Evolutionary conservation across 768 basidiomycete genomes (phyloP), one percentile per base, ranked within the genome.

Genomic region (Calocera viscosa): DNA sequence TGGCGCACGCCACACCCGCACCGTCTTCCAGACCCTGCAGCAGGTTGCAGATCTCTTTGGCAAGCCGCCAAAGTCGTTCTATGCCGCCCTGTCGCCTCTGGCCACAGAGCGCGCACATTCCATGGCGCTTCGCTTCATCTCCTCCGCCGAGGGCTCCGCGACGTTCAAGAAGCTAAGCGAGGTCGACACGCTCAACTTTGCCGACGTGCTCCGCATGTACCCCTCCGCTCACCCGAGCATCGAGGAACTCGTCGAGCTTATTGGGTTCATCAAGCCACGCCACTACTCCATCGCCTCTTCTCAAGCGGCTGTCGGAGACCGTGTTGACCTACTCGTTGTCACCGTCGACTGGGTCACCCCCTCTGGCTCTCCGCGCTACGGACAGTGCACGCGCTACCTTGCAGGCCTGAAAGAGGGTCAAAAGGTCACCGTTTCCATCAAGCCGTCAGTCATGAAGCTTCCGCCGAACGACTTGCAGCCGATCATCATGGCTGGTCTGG

Each of bases 361-460:
- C 11, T 82, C 78, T 72, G 94, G 91, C 63, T 76, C 83, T 22
- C 81, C 79, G 22, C 84, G 90, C 68, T 95, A 84, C 75, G 96
- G 96, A 28, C 96, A 99, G 78, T 98, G 95, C 74, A 98, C 96
- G 2, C 84, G 94, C 68, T 99, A 98, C 77, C 87, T 98, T 40
- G 87, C 89, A 1, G 86, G 82, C 41, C 82, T 99, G 49, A 83
- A 84, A 73, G 75, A 88, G 39, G 96, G 95, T 22, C 89, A 91
- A 75, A 88, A 95, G 76, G 94, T 97, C 24, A 97, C 94, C 0
- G 95, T 96, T 10, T 97, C 94, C 5, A 89, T 98, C 78, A 96
- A 96, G 77, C 96, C 96, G 28, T 96, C 94, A 74, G 96, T 99
- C 32, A 98, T 99, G 96, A 98, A 97, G 90, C 81, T 98, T 3